Conservation (phyloP, 169 alveolate genomes). For the Plasmodium inui region DNA sequence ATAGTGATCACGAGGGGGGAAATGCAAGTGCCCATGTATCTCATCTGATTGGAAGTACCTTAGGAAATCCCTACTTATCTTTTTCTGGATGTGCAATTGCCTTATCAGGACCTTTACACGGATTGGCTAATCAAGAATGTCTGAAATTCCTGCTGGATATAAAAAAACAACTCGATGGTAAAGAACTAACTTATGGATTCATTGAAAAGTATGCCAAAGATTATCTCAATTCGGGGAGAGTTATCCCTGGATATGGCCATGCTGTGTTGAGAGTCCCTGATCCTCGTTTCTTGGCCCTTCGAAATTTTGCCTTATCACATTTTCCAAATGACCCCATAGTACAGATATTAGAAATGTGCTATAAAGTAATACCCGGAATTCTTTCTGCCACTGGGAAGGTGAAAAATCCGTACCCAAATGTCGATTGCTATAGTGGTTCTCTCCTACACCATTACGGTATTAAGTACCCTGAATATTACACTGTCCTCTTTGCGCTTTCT, state of each 20-base stretch:
- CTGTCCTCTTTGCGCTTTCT: slow-evolving; percentile 95
- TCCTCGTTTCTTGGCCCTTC: slow-evolving; percentile 92
- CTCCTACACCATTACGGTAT: slow-evolving; percentile 92
- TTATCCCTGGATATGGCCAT: slow-evolving; percentile 98
- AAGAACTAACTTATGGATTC: slow-evolving; percentile 78
- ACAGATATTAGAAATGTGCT: slow-evolving; percentile 82
- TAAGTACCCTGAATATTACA: slow-evolving; percentile 91
- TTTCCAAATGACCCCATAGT: slow-evolving; percentile 90
- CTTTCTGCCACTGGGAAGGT: slow-evolving; percentile 91
- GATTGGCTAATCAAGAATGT: slow-evolving; percentile 96
- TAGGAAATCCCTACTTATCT: slow-evolving; percentile 93
- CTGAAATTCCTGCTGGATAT: slow-evolving; percentile 92
- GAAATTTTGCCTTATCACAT: slow-evolving; percentile 90
- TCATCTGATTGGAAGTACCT: slow-evolving; percentile 94
- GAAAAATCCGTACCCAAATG: slow-evolving; percentile 97
- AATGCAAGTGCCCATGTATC: slow-evolving; percentile 96
- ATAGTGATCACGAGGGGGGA: slow-evolving; percentile 96
- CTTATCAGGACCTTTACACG: slow-evolving; percentile 94
- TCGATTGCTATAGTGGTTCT: slow-evolving; percentile 96
- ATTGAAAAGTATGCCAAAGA: slow-evolving; percentile 84
- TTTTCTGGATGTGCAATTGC: slow-evolving; percentile 85
- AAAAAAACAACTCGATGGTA: slow-evolving; percentile 87
- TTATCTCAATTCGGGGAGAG: slow-evolving; percentile 89
- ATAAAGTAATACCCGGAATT: slow-evolving; percentile 89
- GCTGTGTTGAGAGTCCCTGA: slow-evolving; percentile 97